Percentiles rank a stretch among this genome's conserved stretches.
These are phyloP conservation scores for Massariosphaeria phaeospora DNA, from an alignment of 495 filamentous ascomycete species.

Conservation along the genomic window DNA sequence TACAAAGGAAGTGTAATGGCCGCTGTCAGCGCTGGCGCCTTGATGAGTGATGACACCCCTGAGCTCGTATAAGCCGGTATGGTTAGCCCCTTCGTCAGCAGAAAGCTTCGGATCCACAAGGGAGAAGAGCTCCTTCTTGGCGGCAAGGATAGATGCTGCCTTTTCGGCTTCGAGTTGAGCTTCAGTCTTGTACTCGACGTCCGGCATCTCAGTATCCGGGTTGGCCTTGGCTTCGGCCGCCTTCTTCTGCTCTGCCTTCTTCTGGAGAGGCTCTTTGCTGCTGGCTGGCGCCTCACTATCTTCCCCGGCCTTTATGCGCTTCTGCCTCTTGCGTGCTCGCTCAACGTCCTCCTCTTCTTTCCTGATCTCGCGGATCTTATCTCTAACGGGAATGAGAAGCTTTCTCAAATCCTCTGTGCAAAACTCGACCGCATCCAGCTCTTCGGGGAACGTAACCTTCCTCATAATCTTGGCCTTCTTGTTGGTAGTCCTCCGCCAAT, in stretches of 20 bases:
- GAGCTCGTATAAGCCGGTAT: conserved; percentile 89
- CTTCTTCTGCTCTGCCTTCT: conserved; percentile 43
- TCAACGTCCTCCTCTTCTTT: conserved; percentile 92
- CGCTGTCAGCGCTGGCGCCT: conserved; percentile 92
- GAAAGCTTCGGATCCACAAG: conserved; percentile 66
- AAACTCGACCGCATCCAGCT: conserved; percentile 90
- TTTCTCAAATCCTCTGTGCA: conserved; percentile 85
- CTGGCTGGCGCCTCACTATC: conserved; percentile 48
- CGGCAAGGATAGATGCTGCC: conserved; percentile 61
- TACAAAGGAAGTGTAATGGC: conserved; percentile 95
- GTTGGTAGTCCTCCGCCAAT: conserved; percentile 87
- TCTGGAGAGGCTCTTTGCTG: conserved; percentile 44
- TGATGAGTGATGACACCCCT: conserved; percentile 96
- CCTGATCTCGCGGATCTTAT: conserved; percentile 90
- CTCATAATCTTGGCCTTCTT: conserved; percentile 99
- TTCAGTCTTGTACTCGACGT: conserved; percentile 81
- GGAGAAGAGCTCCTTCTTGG: conserved; percentile 77
- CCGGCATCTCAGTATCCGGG: conserved; percentile 65
- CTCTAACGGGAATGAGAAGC: conserved; percentile 79
- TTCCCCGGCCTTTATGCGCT: conserved; percentile 61
- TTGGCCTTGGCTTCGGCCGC: conserved; percentile 49
- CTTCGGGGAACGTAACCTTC: conserved; percentile 91
- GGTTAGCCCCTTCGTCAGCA: conserved; percentile 77
- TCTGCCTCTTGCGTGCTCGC: conserved; percentile 80
- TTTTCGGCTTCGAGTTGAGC: conserved; percentile 85